Evolutionary conservation across 2,329 filamentous ascomycete species (phyloP).

Genomic region (Paramyrothecium sp.): DNA sequence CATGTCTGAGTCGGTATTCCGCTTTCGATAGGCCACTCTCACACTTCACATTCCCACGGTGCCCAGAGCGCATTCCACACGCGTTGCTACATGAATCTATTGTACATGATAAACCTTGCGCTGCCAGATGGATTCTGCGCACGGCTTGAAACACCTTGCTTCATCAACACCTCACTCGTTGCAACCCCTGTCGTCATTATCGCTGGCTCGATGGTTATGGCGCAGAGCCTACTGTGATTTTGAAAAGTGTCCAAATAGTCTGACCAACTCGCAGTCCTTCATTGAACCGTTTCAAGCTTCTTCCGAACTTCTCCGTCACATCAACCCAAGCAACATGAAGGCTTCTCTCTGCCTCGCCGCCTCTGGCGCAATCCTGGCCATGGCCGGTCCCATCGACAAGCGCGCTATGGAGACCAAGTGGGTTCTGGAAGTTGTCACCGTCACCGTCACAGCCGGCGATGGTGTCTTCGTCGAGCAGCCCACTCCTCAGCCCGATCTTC

Average conservation of each 20-base stretch:
- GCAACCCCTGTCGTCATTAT: neutral
- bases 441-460: slow-evolving; percentile 40
- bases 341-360: slow-evolving; percentile 43
- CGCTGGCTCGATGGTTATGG: neutral
- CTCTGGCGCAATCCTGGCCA: slow-evolving; percentile 43
- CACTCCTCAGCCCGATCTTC: slow-evolving; percentile 11
- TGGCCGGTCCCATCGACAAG: slow-evolving; percentile 42
- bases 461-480: slow-evolving; percentile 21
- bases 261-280: slow-evolving; percentile 16
- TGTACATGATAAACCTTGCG: neutral
- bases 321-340: slow-evolving; percentile 44
- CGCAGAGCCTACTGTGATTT: neutral
- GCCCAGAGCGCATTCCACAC: neutral
- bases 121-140: neutral
- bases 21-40: neutral
- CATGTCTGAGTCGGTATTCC: neutral
- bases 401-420: slow-evolving; percentile 37
- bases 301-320: slow-evolving; percentile 8
- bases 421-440: slow-evolving; percentile 40
- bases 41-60: neutral
- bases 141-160: neutral
- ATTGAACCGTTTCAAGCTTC: neutral
- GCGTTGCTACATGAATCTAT: neutral
- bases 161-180: neutral
- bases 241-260: slow-evolving; percentile 13